These are phyloP conservation scores for Calonectria henricotiae DNA, from an alignment of 2,329 filamentous ascomycete genomes.

Conservation along the genomic window DNA sequence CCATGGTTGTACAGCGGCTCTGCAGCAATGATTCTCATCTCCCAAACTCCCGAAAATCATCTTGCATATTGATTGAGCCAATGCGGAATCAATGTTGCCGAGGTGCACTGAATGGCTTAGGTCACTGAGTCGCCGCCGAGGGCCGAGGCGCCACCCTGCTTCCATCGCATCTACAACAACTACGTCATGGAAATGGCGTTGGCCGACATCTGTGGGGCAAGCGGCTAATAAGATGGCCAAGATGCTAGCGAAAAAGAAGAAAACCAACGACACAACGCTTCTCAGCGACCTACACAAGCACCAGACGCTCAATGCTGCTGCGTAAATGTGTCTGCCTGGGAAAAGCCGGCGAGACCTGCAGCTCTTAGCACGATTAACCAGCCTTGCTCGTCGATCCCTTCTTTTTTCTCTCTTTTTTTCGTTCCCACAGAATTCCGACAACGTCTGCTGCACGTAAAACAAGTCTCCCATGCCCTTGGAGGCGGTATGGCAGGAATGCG, in stretches of 20 bases:
- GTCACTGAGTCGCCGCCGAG: not conserved
- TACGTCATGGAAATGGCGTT: not conserved
- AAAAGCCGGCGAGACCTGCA: not conserved
- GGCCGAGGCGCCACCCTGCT: not conserved
- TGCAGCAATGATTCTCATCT: too few species aligned
- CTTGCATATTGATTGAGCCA: too few species aligned
- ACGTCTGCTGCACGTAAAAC: constrained; percentile 1
- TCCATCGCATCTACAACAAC: not conserved
- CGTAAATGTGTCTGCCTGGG: not conserved
- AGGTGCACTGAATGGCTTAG: not conserved
- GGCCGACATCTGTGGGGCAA: not conserved
- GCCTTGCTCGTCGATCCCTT: not conserved
- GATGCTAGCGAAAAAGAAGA: not conserved
- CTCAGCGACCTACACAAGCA: not conserved
- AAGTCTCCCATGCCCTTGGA: constrained; percentile 7
- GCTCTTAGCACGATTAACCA: too few species aligned
- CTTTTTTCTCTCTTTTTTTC: not conserved
- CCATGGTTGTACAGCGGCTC: too few species aligned
- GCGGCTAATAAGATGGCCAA: not conserved
- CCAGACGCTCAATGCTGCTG: not conserved
- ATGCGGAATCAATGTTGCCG: too few species aligned
- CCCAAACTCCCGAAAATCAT: too few species aligned
- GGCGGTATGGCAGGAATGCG: constrained; percentile 14
- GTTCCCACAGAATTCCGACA: constrained; percentile 5
- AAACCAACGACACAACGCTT: not conserved